A percentile compares a stretch with the other conserved stretches of the same genome.
phyloP scores from a whole-genome alignment of 1,284 basidiomycete species.

The Tetrapyrgos nigripes region DNA sequence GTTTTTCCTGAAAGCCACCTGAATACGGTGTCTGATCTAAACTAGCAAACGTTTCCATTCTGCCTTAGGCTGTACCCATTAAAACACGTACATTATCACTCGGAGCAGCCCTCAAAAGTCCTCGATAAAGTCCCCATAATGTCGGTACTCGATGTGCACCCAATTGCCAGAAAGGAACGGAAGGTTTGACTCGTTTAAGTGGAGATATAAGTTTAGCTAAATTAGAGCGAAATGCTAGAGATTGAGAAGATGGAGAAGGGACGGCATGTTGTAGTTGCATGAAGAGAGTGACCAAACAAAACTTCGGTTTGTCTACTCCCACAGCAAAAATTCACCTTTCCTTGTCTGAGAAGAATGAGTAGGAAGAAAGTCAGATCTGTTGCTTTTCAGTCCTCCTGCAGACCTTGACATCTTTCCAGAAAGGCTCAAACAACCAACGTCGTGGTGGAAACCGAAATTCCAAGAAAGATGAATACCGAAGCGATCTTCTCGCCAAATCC shows the following conservation, averaged over 20 bases:
- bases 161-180: conserved; percentile 74
- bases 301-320: neutral
- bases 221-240: conserved; percentile 56
- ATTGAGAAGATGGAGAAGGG: conserved; percentile 30
- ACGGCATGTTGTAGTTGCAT: conserved; percentile 6
- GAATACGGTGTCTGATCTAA: conserved; percentile 65
- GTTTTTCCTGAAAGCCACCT: conserved; percentile 59
- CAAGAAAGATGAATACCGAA: conserved; percentile 35
- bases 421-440: neutral
- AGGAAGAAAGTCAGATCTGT: conserved; percentile 12
- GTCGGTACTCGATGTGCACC: conserved; percentile 79
- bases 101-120: conserved; percentile 63
- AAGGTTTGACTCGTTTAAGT: conserved; percentile 62
- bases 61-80: conserved; percentile 5
- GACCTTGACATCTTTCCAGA: neutral
- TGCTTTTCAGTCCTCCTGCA: neutral
- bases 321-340: neutral
- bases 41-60: conserved; percentile 16
- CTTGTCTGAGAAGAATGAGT: conserved; percentile 8
- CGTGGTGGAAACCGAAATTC: conserved; percentile 3
- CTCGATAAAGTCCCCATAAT: conserved; percentile 70
- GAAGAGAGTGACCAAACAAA: neutral
- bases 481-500: conserved; percentile 54
- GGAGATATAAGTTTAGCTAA: conserved; percentile 60
- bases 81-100: conserved; percentile 56